Base-by-base conservation (phyloP, 2,329 filamentous ascomycete species). In the Septoria linicola region DNA sequence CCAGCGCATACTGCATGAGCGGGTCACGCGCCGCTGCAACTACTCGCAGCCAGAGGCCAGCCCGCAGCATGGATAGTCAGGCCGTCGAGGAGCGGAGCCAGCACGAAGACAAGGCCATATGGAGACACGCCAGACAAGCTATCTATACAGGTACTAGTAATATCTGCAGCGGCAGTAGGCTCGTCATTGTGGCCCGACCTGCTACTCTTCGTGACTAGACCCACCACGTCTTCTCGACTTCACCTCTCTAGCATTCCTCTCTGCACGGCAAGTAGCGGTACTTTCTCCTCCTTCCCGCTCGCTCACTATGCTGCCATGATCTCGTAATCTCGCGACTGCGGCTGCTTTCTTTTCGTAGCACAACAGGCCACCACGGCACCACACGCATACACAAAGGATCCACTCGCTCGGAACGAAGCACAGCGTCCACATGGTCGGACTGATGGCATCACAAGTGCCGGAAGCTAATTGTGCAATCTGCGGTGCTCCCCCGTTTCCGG, bases 401-500 rank as follows among this genome's bases (percentile, higher is more conserved):
- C 23, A 36, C 46, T 25, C 19, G 14, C 14, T 32, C 34, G 42
- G 34, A 44, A 32, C 47, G 42, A 27, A 30, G 40, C 40, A 42
- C 43, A 27, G 41, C 40, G 47, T 58, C 53, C 40, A 27, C 23
- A 55, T 59, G 58, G 55, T 59, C 19, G 56, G 51, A 34, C 47
- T 53, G 40, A 58, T 60, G 53, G 53, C 55, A 42, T 44, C 56
- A 48, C 21, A 42, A 31, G 58, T 60, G 32, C 49, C 65, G 20
- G 63, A 66, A 48, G 63, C 66, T 31, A 62, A 59, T 55, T 73
- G 67, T 51, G 67, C 67, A 41, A 67, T 69, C 44, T 69, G 67
- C 53, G 66, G 65, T 41, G 63, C 63, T 6, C 62, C 64, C 19
- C 57, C 63, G 13, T 61, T 59, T 16, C 63, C 63, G 0, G 66